Percentiles rank a stretch among this genome's conserved stretches.
Evolutionary conservation across 1,284 basidiomycete species (phyloP).

Genomic region (Ganoderma leucocontextum): DNA sequence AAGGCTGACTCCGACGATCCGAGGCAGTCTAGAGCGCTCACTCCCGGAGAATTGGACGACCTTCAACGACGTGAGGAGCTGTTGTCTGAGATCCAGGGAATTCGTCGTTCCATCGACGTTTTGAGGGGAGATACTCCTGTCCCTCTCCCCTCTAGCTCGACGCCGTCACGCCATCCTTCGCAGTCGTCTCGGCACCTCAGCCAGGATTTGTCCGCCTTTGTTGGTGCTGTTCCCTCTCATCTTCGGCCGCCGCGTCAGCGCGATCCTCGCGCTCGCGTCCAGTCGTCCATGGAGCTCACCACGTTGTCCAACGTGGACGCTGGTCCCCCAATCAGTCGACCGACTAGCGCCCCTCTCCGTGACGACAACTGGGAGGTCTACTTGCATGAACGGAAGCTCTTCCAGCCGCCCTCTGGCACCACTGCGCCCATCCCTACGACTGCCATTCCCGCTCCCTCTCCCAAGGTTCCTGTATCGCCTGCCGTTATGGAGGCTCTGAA

Average conservation of each 20-base stretch:
- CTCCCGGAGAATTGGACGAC: constrained; percentile 60
- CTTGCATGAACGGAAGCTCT: constrained; percentile 78
- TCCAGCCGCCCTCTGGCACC: constrained; percentile 83
- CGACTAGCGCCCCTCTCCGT: constrained; percentile 73
- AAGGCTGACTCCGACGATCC: constrained; percentile 33
- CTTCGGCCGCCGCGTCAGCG: constrained; percentile 69
- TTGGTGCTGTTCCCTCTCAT: constrained; percentile 58
- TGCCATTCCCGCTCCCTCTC: constrained; percentile 48
- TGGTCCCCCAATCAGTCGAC: constrained; percentile 66
- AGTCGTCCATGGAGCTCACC: constrained; percentile 78
- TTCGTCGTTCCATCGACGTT: constrained; percentile 78
- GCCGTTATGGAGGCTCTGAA: constrained; percentile 78
- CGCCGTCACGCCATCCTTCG: constrained; percentile 71
- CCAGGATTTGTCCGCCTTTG: constrained; percentile 62
- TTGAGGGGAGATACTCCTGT: constrained; percentile 73
- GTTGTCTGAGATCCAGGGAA: constrained; percentile 77
- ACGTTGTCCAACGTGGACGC: constrained; percentile 56
- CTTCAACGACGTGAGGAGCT: constrained; percentile 74
- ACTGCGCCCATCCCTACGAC: constrained; percentile 75
- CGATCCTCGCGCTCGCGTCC: constrained; percentile 70
- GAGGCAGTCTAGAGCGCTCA: constrained; percentile 46
- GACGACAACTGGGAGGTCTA: constrained; percentile 82
- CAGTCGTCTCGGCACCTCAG: constrained; percentile 71
- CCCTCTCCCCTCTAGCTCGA: constrained; percentile 53
- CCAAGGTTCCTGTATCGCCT: constrained; percentile 63